Conservation (phyloP, 306 rosid species). For the Gynostemma pentaphyllum region DNA sequence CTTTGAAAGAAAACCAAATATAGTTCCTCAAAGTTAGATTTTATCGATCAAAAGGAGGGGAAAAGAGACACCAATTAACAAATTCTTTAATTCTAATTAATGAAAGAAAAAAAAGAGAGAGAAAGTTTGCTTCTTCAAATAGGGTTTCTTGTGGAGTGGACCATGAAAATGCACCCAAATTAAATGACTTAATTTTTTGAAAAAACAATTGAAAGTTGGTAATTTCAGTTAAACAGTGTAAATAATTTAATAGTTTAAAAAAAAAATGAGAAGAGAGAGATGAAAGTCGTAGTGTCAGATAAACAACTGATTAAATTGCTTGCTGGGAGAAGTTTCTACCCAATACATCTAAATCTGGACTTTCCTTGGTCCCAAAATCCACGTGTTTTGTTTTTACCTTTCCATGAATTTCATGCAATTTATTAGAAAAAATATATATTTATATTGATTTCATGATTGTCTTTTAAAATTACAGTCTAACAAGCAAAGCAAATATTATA, state of each 20-base stretch:
- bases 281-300: conserved; percentile 31
- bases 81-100: conserved; percentile 3
- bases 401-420: conserved; percentile 14
- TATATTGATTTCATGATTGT: too few relatives aligned
- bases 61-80: background rate
- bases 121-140: conserved; percentile 43
- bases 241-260: background rate
- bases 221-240: conserved; percentile 29
- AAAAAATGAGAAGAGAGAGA: conserved; percentile 17
- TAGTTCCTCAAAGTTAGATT: conserved; percentile 1
- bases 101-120: background rate
- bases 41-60: background rate
- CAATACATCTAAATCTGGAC: conserved; percentile 62
- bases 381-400: conserved; percentile 16
- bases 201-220: conserved; percentile 9
- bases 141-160: conserved; percentile 49
- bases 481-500: too few relatives aligned
- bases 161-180: conserved; percentile 15
- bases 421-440: too few relatives aligned
- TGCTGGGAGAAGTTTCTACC: conserved; percentile 59
- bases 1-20: conserved; percentile 2
- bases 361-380: conserved; percentile 32
- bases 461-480: too few relatives aligned
- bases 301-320: conserved; percentile 79
- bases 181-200: conserved; percentile 4